phyloP scores from a whole-genome alignment of 495 filamentous ascomycete species.

The Ramalina peruviana region DNA sequence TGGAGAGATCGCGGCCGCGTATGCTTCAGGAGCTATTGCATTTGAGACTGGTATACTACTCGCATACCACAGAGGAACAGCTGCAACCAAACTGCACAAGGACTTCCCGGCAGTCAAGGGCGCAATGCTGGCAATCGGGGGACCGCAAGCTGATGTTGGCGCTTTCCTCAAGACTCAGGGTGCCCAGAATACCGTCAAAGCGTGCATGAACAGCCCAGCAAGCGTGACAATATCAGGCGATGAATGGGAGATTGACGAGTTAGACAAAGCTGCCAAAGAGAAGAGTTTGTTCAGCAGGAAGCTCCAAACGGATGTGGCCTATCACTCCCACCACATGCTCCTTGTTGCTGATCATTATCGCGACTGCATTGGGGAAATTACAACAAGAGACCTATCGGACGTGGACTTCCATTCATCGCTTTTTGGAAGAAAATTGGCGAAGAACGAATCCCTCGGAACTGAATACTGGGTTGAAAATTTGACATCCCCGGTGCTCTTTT shows the following conservation, averaged over 20 bases:
- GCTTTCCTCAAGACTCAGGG: constrained; percentile 12
- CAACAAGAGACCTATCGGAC: background rate
- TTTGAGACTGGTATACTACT: constrained; percentile 4
- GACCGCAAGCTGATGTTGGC: constrained; percentile 20
- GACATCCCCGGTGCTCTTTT: constrained; percentile 20
- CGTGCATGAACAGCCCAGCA: constrained; percentile 26
- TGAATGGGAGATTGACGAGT: constrained; percentile 1
- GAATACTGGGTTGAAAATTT: constrained; percentile 13
- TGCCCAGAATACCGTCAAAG: constrained; percentile 20
- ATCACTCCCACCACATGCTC: constrained; percentile 11
- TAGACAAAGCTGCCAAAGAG: background rate
- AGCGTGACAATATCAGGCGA: constrained; percentile 23
- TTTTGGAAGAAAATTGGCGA: background rate
- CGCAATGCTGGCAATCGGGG: constrained; percentile 25
- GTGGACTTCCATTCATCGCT: constrained; percentile 6
- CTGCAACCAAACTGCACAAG: background rate
- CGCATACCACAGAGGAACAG: constrained; percentile 21
- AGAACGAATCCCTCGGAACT: constrained; percentile 19
- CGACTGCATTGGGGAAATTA: background rate
- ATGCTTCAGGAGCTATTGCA: constrained; percentile 4
- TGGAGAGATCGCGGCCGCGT: constrained; percentile 21
- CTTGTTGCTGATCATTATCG: constrained; percentile 3
- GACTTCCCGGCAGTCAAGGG: constrained; percentile 2
- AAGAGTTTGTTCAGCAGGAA: constrained; percentile 3
- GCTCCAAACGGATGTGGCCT: constrained; percentile 4